phyloP scores from a whole-genome alignment of 257 asterid species.

The Przewalskia tangutica region DNA sequence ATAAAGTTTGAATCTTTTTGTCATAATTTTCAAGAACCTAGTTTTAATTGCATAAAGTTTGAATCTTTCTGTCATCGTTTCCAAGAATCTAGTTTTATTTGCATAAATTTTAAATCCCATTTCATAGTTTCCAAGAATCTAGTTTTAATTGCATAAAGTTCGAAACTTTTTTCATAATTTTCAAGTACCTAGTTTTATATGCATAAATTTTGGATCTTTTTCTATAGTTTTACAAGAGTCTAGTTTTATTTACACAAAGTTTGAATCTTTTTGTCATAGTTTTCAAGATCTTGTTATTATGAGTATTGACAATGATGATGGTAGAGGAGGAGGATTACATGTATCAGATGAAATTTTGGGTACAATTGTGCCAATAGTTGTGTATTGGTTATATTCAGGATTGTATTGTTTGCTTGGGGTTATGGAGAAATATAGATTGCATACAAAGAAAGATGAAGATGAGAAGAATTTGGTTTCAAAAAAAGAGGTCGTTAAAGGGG shows the following conservation, averaged over 20 bases:
- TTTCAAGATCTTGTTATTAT: neutral
- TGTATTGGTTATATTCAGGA: constrained; percentile 19
- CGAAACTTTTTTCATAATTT: neutral
- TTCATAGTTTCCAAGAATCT: neutral
- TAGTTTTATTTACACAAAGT: neutral
- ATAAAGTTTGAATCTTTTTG: neutral
- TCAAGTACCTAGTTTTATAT: neutral
- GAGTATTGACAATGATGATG: neutral
- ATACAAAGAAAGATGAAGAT: constrained; percentile 15
- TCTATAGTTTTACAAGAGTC: too few species aligned
- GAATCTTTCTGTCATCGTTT: too few species aligned
- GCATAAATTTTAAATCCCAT: neutral
- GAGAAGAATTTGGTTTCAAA: constrained; percentile 19
- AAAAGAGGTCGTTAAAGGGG: constrained; percentile 16
- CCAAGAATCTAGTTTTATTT: neutral
- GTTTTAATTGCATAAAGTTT: too few species aligned
- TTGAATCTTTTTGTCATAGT: neutral
- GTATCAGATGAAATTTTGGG: constrained; percentile 22
- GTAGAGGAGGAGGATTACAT: neutral
- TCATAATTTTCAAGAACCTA: neutral
- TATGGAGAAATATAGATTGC: constrained; percentile 11
- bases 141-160: neutral
- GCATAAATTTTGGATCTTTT: too few species aligned
- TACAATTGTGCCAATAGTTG: constrained; percentile 10
- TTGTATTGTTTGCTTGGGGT: constrained; percentile 9